Percentiles rank a stretch among this genome's conserved stretches.
phyloP scores from a whole-genome alignment of 495 filamentous ascomycete species.

The Rhizodiscina lignyota region DNA sequence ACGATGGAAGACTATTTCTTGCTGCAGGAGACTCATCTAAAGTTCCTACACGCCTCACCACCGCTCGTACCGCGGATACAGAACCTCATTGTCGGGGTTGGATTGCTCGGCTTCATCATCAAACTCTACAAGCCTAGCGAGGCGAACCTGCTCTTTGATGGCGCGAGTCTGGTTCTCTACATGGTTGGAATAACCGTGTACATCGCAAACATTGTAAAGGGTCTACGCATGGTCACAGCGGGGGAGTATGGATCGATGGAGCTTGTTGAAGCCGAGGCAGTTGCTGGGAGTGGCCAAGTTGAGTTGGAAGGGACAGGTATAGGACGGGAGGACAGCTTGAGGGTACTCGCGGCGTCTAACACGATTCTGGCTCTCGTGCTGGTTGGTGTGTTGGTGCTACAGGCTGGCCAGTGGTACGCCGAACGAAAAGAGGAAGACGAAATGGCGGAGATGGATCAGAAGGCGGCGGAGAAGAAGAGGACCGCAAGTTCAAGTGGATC shows the following conservation, averaged over 20 bases:
- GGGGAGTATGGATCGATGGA: conserved; percentile 24
- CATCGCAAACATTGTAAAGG: conserved; percentile 87
- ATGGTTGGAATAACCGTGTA: conserved; percentile 85
- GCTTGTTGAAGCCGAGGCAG: conserved; percentile 26
- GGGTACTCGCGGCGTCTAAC: conserved; percentile 87
- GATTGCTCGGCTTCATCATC: conserved; percentile 73
- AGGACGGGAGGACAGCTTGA: conserved; percentile 68
- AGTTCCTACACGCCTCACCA: conserved; percentile 70
- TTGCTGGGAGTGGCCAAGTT: conserved; percentile 22
- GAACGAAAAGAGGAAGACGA: conserved; percentile 84
- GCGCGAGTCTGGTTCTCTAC: conserved; percentile 78
- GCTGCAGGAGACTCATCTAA: conserved; percentile 72
- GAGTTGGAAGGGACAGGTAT: no score
- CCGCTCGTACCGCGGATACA: conserved; percentile 83
- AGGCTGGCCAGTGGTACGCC: conserved; percentile 98
- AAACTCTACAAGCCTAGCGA: conserved; percentile 89
- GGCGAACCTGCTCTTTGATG: conserved; percentile 92
- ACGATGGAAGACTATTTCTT: conserved; percentile 40
- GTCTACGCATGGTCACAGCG: conserved; percentile 57
- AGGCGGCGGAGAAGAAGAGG: conserved; percentile 37
- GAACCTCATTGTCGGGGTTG: conserved; percentile 78
- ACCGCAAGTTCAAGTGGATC: no score
- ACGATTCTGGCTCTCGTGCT: conserved; percentile 86
- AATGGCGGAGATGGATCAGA: conserved; percentile 40
- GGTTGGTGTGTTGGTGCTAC: conserved; percentile 77